Evolutionary conservation across 257 asterid species (phyloP), one percentile per base, ranked within the genome.

Genomic region (Asclepias syriaca): DNA sequence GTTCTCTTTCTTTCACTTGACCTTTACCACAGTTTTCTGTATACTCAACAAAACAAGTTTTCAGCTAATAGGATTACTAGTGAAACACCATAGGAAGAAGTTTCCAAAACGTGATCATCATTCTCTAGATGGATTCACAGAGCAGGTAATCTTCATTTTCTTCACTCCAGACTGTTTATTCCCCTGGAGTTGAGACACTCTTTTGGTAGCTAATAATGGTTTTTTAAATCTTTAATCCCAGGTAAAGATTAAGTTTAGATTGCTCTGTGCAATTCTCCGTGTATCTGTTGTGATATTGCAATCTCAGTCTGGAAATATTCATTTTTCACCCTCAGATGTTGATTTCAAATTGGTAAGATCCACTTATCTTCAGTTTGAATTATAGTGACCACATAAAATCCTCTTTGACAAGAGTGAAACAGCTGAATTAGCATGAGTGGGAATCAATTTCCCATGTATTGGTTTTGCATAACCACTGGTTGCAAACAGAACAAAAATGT

Each of bases 21-120:
- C 24, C 37, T 66, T 16, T 40, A 32, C 57, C 53, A 57, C 54
- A 27, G 72, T 58, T 18, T 53, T 50, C 19, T 65, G 37, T 60
- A 75, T 78, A 56, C 70, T 74, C 67, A 78, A 70, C 55, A 73
- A 74, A 55, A 75, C 65, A 63, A 60, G 66, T 71, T 79, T 86
- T 81, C 92, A 91, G 97, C 76, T 89, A 65, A 83, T 88, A 54
- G 96, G 90, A 77, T 68, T 85, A 83, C 96, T 89, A 2, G 95
- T 80, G 82, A 82, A 89, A 77, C 84, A 87, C 81, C 97, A 91
- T 64, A 78, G 89, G 72, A 89, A 87, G 83, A 89, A 89, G 77
- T 69, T 85, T 48, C 93, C 93, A 32, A 88, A 81, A 78, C 29
- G 72, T n/a, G 79, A 76, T 76, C 53, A 59, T 53, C 49, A 49